Evolutionary conservation across 768 basidiomycete species (phyloP).

Genomic region (Porphyrellus cyaneotinctus): DNA sequence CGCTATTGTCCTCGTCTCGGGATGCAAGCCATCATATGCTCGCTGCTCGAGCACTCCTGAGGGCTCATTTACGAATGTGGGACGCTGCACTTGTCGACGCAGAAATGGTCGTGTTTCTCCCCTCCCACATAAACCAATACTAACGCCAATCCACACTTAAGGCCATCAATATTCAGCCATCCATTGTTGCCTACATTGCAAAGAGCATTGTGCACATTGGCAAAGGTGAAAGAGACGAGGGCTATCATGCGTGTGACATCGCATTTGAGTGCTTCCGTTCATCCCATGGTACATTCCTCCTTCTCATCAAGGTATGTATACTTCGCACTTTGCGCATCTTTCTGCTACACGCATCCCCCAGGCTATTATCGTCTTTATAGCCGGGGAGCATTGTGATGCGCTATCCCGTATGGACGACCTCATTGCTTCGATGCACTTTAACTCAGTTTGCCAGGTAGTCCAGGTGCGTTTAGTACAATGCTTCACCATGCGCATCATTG

Average conservation of each 20-base stretch:
- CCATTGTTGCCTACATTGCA: no score
- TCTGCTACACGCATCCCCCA: not conserved
- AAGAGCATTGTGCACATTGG: not conserved
- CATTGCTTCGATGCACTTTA: not conserved
- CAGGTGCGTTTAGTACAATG: no score
- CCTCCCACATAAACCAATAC: no score
- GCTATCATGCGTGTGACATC: not conserved
- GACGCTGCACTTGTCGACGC: not conserved
- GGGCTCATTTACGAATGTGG: not conserved
- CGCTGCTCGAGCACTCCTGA: not conserved
- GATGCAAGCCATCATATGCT: not conserved
- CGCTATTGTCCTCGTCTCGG: not conserved
- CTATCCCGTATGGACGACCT: not conserved
- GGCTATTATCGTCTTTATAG: not conserved
- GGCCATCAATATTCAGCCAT: not conserved
- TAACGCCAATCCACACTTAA: no score
- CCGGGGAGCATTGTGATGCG: not conserved
- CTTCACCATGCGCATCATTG: not conserved
- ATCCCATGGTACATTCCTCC: not conserved
- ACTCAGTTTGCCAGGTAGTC: no score
- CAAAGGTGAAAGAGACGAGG: not conserved
- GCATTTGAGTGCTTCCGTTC: not conserved
- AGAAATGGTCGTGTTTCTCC: no score
- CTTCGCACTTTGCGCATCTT: no score
- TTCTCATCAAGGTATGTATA: not conserved